Base-by-base conservation (phyloP, 768 basidiomycete genomes). In the Xerocomus potaroensis region DNA sequence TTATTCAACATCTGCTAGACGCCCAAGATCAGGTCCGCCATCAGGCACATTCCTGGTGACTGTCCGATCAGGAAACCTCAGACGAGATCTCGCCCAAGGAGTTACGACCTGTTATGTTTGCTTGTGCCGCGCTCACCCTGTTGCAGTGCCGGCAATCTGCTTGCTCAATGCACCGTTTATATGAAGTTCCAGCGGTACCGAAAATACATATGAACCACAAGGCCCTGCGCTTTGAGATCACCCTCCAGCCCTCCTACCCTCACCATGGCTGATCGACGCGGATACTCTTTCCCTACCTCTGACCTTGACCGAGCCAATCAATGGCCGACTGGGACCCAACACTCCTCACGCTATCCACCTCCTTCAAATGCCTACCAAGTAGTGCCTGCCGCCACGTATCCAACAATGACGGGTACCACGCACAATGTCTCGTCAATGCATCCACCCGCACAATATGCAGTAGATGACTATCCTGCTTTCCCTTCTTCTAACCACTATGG, bases 181-280 rank as follows among this genome's bases (percentile, higher is more conserved):
- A 63, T 61, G 56, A 49, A 45, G 39, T 12, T 32, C 36, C 49
- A 54, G 62, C 62, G 66, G 64, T 26, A 37, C 66, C 64, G 62
- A 53, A 66, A 66, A 60, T 18, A 54, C 66, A 48, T 66, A 66
- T 66, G 66, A 66, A 66, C 64, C 64, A 47, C 37, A 50, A 21
- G 23, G 32, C 19, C 26, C 48, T 49, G 43, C 52, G 23, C 49
- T 27, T 45, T 45, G 29, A 19, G 35, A 45, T 36, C 45, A 37
- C 30, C 31, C 41, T 24, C 32, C 40, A 34, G 29, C 32, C 41
- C 47, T 44, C 43, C 42, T 49, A 38, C 39, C 24, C 24, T 21
- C 44, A 51, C 40, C 47, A 66, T 66, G 64, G 31, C 58, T 38
- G 58, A 66, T 41, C 57, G 66, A 32, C 66, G 65, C 19, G 64